A percentile compares a stretch with the other conserved stretches of the same genome.
These are phyloP conservation scores for Bolboschoenoplectus hybrid DNA, from an alignment of 202 grass and related monocot genomes.

Conservation along the genomic window DNA sequence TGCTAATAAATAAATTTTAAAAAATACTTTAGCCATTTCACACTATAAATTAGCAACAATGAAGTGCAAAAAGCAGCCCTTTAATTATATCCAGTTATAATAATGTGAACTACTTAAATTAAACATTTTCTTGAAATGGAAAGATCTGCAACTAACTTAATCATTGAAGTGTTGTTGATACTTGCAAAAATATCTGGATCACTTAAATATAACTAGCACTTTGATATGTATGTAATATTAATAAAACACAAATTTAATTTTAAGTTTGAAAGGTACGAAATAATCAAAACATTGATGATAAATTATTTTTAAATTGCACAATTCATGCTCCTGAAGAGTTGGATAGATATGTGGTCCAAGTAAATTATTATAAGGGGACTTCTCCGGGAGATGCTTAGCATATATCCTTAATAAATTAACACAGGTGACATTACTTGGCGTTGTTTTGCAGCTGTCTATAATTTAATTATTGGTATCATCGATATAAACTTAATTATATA, in stretches of 20 bases:
- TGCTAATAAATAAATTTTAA: not conserved
- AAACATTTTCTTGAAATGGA: not conserved
- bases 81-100: not conserved
- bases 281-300: no score
- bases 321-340: not conserved
- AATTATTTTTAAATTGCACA: no score
- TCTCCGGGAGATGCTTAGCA: not conserved
- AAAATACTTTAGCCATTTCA: not conserved
- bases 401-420: not conserved
- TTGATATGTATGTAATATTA: no score
- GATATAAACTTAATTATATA: no score
- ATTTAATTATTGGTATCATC: no score
- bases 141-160: not conserved
- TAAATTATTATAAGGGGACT: not conserved
- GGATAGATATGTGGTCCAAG: not conserved
- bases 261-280: no score
- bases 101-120: not conserved
- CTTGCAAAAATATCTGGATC: not conserved
- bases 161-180: not conserved
- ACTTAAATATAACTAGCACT: not conserved
- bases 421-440: no score
- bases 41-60: not conserved
- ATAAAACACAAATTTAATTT: no score
- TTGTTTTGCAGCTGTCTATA: not conserved
- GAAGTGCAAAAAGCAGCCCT: not conserved